Evolutionary conservation across 1,139 yeast genomes (phyloP).

Genomic region (Martiniozyma asiatica): DNA sequence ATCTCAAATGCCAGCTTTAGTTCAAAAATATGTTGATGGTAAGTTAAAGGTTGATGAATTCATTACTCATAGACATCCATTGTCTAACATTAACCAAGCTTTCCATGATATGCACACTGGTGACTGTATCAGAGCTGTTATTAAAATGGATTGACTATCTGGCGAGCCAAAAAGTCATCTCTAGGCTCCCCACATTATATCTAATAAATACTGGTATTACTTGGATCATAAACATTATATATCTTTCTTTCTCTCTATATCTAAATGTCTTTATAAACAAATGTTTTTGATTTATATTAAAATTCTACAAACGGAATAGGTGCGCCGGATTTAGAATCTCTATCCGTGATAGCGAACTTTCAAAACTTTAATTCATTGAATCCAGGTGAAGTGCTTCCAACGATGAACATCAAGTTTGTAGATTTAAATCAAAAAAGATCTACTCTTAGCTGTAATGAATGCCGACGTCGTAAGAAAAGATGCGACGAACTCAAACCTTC

Average conservation of each 20-base stretch:
- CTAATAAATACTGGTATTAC: too few species aligned
- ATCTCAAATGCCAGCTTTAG: constrained; percentile 84
- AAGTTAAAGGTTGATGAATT: constrained; percentile 86
- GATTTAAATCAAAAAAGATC: constrained; percentile 8
- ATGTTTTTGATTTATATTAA: too few species aligned
- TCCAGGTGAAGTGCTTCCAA: too few species aligned
- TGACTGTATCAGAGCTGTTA: constrained; percentile 84
- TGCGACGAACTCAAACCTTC: constrained; percentile 59
- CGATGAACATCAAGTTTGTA: too few species aligned
- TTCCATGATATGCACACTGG: constrained; percentile 94
- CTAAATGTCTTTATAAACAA: too few species aligned
- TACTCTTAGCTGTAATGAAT: constrained; percentile 16
- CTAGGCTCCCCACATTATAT: too few species aligned
- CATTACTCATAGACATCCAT: constrained; percentile 78
- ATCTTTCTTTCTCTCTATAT: neutral
- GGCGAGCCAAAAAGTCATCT: too few species aligned
- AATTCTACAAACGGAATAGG: too few species aligned
- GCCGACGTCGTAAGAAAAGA: constrained; percentile 37
- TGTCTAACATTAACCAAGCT: constrained; percentile 72
- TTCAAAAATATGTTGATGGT: constrained; percentile 75
- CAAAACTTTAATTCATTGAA: too few species aligned
- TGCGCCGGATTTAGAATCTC: too few species aligned
- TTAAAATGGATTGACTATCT: constrained; percentile 19
- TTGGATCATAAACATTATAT: too few species aligned
- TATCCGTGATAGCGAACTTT: too few species aligned